Base-by-base conservation (phyloP, 78 protist genomes). In the Pigoraptor vietnamica region DNA sequence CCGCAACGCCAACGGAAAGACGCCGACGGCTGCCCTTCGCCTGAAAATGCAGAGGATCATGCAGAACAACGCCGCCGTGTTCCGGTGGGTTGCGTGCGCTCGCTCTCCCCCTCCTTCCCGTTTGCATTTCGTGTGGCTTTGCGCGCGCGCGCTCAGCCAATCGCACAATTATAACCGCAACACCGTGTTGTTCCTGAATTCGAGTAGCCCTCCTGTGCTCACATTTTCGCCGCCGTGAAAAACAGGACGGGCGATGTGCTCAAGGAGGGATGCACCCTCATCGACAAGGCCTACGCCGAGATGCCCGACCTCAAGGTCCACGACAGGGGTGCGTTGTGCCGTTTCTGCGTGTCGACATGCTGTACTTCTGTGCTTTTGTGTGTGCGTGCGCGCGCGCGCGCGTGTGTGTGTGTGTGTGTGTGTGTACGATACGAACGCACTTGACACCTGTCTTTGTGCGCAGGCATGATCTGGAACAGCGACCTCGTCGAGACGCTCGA, bases 401-500 rank as follows among this genome's bases (percentile, higher is more conserved):
- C 39, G 88, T 34, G 34, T 34, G 1, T 84, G 34, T 14, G 39
- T 37, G 34, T 33, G 21, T 2, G 6, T 34, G 38, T 1, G 36
- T 2, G 24, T 14, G 37, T 24, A 36, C 88, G 39, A 2, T 6
- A n/a, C n/a, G n/a, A n/a, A n/a, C 89, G 0, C 79, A 36, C 89
- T 39, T 56, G 10, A 0, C 90, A 2, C 38, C 38, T 39, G 40
- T 0, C 0, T 33, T 39, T 40, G 93, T 36, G 88, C 81, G 38
- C 40, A 81, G 35, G 84, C 84, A 81, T 91, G 82, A 37, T 94
- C 82, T 96, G 97, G 98, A 99, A 99, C 97, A 93, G 98, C 6
- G 99, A 99, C 87, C 92, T 99, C 36, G 89, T 98, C 84, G 99
- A 99, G 93, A 89, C 99, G 0, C 95, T 99, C 24, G 99, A 98